Evolutionary conservation across 2,329 filamentous ascomycete genomes (phyloP), one percentile per base, ranked within the genome.

Genomic region (Aspergillus sp.): DNA sequence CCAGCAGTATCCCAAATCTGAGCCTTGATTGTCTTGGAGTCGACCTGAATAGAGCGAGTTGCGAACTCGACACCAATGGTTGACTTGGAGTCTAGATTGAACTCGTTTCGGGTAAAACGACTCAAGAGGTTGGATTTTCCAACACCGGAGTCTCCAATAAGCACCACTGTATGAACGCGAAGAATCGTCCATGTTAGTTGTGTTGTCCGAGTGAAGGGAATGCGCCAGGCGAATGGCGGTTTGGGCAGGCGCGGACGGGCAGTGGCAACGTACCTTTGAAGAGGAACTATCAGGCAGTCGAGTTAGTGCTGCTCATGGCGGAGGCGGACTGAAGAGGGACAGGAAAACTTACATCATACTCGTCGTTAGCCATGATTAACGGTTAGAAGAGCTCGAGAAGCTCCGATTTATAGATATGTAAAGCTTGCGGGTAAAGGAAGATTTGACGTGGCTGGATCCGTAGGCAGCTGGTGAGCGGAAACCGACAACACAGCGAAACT

Each of bases 1-100:
- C 95, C 95, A 70, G 95, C 95, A 62, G 95, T 99, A 84, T 99
- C 95, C 95, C 96, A 99, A 76, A 99, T 99, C 85, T 99, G 95
- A 72, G 95, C 95, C 87, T 99, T 99, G 89, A 99, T 99, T 68
- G 95, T 99, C 87, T 99, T 99, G 77, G 91, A 91, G 82, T 99
- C 95, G 75, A 99, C 95, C 82, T 98, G 94, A 79, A 99, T 99
- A 71, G 93, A 97, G 68, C 95, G 90, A 72, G 95, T 99, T 73
- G 96, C 95, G 79, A 99, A 99, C 83, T 99, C 95, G 80, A 99
- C 95, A 74, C 95, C 95, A 82, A 99, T 99, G 72, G 95, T 99
- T 67, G 95, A 98, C 88, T 99, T 98, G 80, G 94, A 96, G 83
- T 99, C 95, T 70, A 98, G 87, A 83, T 98, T 98, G 90, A 99